Evolutionary conservation across 148 eudicot genomes (phyloP).

Genomic region (Polygonum maritimum): DNA sequence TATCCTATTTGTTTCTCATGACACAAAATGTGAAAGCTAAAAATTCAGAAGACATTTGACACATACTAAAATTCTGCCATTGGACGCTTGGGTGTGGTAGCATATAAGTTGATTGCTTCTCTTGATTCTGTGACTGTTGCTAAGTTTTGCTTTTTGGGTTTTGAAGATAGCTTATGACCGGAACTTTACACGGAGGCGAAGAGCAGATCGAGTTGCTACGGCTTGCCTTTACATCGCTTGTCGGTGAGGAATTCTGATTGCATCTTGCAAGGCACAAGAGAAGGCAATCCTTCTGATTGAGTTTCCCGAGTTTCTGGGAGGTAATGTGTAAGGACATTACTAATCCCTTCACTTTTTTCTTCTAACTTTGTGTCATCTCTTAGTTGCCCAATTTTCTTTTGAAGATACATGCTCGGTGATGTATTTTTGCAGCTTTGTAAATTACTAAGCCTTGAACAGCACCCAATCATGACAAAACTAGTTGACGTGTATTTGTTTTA

Average conservation of each 20-base stretch:
- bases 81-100: slow-evolving; percentile 23
- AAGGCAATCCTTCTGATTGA: slow-evolving; percentile 71
- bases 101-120: slow-evolving; percentile 13
- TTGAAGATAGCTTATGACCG: slow-evolving; percentile 61
- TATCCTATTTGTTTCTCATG: neutral
- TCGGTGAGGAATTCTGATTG: slow-evolving; percentile 39
- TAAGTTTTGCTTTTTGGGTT: neutral
- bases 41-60: neutral
- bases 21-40: neutral
- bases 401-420: slow-evolving; percentile 77
- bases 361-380: neutral
- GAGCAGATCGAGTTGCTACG: slow-evolving; percentile 59
- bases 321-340: slow-evolving; percentile 55
- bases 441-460: slow-evolving; percentile 62
- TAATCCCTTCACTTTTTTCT: neutral
- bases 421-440: slow-evolving; percentile 88
- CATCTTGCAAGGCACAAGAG: slow-evolving; percentile 41
- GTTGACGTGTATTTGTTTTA: slow-evolving; percentile 22
- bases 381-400: slow-evolving; percentile 13
- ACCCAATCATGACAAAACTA: slow-evolving; percentile 64
- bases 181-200: slow-evolving; percentile 68
- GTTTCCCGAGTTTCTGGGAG: slow-evolving; percentile 51
- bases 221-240: slow-evolving; percentile 74
- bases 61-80: neutral
- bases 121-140: slow-evolving; percentile 5